Evolutionary conservation across 805 yeast species (phyloP), one percentile per base, ranked within the genome.

Genomic region (Candida krabiensis): DNA sequence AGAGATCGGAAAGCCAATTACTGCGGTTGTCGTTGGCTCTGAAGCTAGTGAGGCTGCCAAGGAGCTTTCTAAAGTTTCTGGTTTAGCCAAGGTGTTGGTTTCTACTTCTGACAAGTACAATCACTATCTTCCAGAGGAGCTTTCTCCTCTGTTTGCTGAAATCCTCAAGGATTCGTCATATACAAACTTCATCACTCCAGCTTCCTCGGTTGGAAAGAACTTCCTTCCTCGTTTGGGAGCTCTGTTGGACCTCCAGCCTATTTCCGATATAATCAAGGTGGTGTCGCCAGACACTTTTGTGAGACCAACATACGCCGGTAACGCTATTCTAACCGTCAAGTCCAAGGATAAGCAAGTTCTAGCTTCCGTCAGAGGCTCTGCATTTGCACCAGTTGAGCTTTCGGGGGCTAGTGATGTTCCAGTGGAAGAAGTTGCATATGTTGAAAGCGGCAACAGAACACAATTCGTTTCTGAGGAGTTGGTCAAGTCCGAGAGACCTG

Each of bases 221-320:
- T 67, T 90, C 22, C 66, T 93, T 33, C 98, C 99, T 27, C 75
- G 98, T 49, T 72, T 85, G 16, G 95, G 87, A 23, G 96, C 96
- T 1, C 55, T 84, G 40, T 66, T 91, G 34, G 95, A 91, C 56
- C 74, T 77, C 16, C 97, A 91, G 67, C 97, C 96, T 19, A 66
- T 93, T 35, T 79, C 91, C 19, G 98, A 91, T 58, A 74, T 93
- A 41, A 77, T 75, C 50, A 75, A 77, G 54, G 82, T 91, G 27
- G 76, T 75, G 47, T 68, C 78, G 35, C 71, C 77, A 13, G 77
- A 74, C 44, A 84, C 93, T 6, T 93, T 91, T 63, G 80, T 83
- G 26, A 83, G 98, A 62, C 97, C 98, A 31, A 88, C 91, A 26
- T 93, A 86, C 60, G 98, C 99, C 15, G 99, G 99, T 33, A 93